Percentiles rank a stretch among this genome's conserved stretches.
phyloP scores from a whole-genome alignment of 257 asterid genomes.

The Plantago ovata region DNA sequence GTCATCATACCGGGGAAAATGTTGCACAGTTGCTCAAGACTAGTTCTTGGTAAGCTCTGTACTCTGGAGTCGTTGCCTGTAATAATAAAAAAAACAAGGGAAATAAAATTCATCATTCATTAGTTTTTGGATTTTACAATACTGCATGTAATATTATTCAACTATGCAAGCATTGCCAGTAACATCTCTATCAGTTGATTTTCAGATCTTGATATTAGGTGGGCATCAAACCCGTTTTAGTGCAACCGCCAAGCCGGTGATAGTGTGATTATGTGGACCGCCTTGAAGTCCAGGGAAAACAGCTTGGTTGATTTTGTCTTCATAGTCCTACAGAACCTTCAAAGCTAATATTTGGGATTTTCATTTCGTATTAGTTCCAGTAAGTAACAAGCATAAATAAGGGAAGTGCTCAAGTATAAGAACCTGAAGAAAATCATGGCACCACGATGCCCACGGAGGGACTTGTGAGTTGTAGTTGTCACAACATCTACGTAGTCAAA shows the following conservation, averaged over 20 bases:
- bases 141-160: too few species aligned
- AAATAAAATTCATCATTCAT: too few species aligned
- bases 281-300: conserved; percentile 99
- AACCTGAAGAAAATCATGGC: conserved; percentile 94
- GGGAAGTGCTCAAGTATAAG: background rate
- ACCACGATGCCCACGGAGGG: conserved; percentile 97
- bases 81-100: background rate
- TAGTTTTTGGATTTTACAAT: too few species aligned
- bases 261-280: conserved; percentile 97
- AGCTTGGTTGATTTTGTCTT: conserved; percentile 93
- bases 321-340: conserved; percentile 88
- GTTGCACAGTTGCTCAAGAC: conserved; percentile 72
- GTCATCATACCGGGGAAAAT: conserved; percentile 58
- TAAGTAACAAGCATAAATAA: background rate
- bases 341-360: background rate
- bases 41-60: conserved; percentile 89
- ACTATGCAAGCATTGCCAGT: background rate
- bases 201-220: background rate
- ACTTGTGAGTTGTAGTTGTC: conserved; percentile 96
- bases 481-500: conserved; percentile 94
- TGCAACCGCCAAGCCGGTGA: conserved; percentile 93
- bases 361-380: too few species aligned
- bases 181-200: too few species aligned
- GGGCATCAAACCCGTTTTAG: conserved; percentile 68
- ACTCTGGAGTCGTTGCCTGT: conserved; percentile 79